These are phyloP conservation scores for Aspergillus pseudoglaucus DNA, from an alignment of 2,329 filamentous ascomycete species.

Conservation along the genomic window DNA sequence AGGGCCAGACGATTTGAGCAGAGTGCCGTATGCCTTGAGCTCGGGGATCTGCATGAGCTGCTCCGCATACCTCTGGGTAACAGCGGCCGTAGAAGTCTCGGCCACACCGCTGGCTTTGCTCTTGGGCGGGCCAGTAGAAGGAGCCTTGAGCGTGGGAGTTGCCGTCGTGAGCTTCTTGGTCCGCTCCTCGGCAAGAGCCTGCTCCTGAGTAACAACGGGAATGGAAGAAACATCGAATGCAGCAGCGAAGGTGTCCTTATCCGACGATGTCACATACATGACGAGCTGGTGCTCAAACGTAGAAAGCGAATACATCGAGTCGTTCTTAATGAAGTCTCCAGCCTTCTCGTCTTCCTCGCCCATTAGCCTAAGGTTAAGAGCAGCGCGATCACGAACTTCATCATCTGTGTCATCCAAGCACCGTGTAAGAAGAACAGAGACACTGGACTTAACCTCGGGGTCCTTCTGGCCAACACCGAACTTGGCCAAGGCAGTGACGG, in stretches of 20 bases:
- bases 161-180: slow-evolving; percentile 95
- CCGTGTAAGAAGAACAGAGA: slow-evolving; percentile 82
- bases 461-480: slow-evolving; percentile 97
- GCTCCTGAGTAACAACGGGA: slow-evolving; percentile 88
- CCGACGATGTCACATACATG: slow-evolving; percentile 91
- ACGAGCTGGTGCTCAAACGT: slow-evolving; percentile 96
- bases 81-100: slow-evolving; percentile 71
- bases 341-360: slow-evolving; percentile 83
- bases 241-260: slow-evolving; percentile 73
- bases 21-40: slow-evolving; percentile 77
- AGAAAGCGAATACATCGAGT: slow-evolving; percentile 41
- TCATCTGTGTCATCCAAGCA: slow-evolving; percentile 97
- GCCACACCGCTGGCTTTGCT: slow-evolving; percentile 59
- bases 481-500: slow-evolving; percentile 91
- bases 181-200: slow-evolving; percentile 91
- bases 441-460: slow-evolving; percentile 91
- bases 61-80: slow-evolving; percentile 81
- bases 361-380: slow-evolving; percentile 88
- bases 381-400: slow-evolving; percentile 92
- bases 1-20: slow-evolving; percentile 82
- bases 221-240: slow-evolving; percentile 90
- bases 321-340: slow-evolving; percentile 84
- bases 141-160: slow-evolving; percentile 88
- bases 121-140: slow-evolving; percentile 72
- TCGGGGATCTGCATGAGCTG: slow-evolving; percentile 85